Conservation (phyloP, 148 eudicot genomes). For the Amaranthus palmeri region DNA sequence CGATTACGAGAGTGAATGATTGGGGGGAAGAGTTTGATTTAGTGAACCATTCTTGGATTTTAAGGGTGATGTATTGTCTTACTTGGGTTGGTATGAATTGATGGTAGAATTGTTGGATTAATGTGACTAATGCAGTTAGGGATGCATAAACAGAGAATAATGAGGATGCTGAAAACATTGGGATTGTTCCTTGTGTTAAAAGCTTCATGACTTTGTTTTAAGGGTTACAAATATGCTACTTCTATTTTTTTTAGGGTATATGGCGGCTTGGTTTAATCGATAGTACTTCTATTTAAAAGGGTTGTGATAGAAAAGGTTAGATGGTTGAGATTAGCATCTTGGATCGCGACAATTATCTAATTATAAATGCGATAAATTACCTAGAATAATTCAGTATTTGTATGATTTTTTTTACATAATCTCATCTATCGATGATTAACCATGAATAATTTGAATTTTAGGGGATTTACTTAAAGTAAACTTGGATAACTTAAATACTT, state of each 20-base stretch:
- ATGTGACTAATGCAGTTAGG: slow-evolving; percentile 25
- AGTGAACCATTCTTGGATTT: slow-evolving; percentile 19
- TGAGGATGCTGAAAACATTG: slow-evolving; percentile 29
- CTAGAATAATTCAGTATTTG: no score
- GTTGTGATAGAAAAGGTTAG: no score
- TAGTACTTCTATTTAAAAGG: no score
- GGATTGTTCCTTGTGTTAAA: slow-evolving; percentile 12
- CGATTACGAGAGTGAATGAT: slow-evolving; percentile 23
- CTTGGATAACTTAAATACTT: no score
- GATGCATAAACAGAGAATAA: slow-evolving; percentile 28
- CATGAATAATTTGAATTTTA: no score
- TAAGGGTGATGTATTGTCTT: slow-evolving; percentile 17
- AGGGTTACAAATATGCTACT: background rate
- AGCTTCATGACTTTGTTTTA: slow-evolving; percentile 12
- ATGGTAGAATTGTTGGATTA: slow-evolving; percentile 27
- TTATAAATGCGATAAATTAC: no score
- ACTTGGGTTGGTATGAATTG: slow-evolving; percentile 22
- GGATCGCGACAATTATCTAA: no score
- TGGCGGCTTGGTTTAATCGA: no score
- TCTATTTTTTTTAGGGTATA: background rate
- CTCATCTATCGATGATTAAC: no score
- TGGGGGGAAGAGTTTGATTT: slow-evolving; percentile 5
- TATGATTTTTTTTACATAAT: no score
- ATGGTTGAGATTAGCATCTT: no score
- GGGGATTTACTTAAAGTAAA: no score